Base-by-base conservation (phyloP, 306 rosid species). In the Sophora flavescens region DNA sequence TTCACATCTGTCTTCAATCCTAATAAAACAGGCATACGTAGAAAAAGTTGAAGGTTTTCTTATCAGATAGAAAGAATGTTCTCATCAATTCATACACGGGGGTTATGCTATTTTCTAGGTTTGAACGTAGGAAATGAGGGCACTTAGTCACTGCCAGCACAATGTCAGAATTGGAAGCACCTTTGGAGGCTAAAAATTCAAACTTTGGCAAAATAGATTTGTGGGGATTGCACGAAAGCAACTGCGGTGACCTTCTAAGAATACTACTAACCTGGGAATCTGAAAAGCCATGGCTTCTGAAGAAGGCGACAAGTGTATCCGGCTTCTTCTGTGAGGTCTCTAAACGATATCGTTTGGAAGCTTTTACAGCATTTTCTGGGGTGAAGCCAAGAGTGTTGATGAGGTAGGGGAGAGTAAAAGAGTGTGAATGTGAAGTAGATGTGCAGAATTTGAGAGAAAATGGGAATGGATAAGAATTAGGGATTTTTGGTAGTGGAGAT, bases 191-290 rank as follows among this genome's bases (percentile, higher is more conserved):
- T 13, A 75, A 35, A 18, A 75, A 63, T 11, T 50, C 28, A 10
- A 75, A 16, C 36, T 75, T 75, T 60, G 79, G 71, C 50, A 75
- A 1, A 48, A 48, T 5, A 14, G 12, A 8, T 35, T 62, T 75
- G 51, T 17, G 2, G 16, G 70, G 41, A 3, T 78, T 1, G 72
- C 5, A 11, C 2, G 39, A 2, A 26, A 67, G 57, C 2, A 67
- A 7, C 12, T 0, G 1, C 0, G 72, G 57, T 44, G 0, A 3
- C 32, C 12, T 64, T 4, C 8, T 17, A 22, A 41, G 12, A 33
- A 45, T 22, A 16, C 12, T 2, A 62, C 6, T 1, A 0, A 50
- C 33, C 8, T 68, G 61, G 22, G 44, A 68, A 39, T 32, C n/a
- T 10, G 72, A 44, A 30, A 64, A 64, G 11, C 70, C 51, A 1